These are phyloP conservation scores for Pythium diclinum DNA, from an alignment of 352 stramenopile species.

Conservation along the genomic window DNA sequence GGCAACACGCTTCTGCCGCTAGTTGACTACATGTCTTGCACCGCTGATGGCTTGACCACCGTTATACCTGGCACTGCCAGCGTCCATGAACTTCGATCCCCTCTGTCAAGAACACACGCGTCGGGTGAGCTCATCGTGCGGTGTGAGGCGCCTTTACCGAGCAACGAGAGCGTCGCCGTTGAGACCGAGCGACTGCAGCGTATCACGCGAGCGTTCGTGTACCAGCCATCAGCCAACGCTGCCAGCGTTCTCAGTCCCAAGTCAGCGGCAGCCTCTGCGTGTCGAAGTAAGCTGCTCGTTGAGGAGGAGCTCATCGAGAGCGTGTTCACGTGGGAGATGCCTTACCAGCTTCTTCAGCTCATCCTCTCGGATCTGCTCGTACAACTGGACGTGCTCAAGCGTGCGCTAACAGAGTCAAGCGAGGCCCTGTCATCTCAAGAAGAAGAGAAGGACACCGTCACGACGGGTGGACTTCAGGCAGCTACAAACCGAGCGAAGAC, in stretches of 20 bases:
- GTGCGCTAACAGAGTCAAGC: conserved; percentile 13
- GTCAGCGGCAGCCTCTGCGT: background rate
- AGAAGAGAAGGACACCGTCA: conserved; percentile 39
- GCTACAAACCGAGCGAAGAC: background rate
- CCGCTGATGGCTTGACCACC: conserved; percentile 30
- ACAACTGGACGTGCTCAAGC: conserved; percentile 64
- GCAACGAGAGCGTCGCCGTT: conserved; percentile 38
- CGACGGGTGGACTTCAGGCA: too few species aligned
- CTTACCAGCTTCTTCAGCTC: conserved; percentile 80
- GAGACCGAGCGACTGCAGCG: conserved; percentile 43
- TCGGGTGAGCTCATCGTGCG: conserved; percentile 76
- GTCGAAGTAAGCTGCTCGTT: conserved; percentile 58
- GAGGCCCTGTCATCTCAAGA: background rate
- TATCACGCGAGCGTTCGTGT: conserved; percentile 79
- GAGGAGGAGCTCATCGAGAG: conserved; percentile 87
- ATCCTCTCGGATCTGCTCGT: conserved; percentile 70
- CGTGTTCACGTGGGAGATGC: conserved; percentile 87
- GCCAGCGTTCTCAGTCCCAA: conserved; percentile 16
- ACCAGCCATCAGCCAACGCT: conserved; percentile 40
- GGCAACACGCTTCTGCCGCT: conserved; percentile 56
- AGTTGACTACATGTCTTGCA: conserved; percentile 41
- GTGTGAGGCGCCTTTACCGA: conserved; percentile 64
- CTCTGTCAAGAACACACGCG: conserved; percentile 53
- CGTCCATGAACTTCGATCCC: conserved; percentile 63
- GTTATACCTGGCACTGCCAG: conserved; percentile 19